These are phyloP conservation scores for Populus simonii DNA, from an alignment of 345 rosid species.

Conservation along the genomic window DNA sequence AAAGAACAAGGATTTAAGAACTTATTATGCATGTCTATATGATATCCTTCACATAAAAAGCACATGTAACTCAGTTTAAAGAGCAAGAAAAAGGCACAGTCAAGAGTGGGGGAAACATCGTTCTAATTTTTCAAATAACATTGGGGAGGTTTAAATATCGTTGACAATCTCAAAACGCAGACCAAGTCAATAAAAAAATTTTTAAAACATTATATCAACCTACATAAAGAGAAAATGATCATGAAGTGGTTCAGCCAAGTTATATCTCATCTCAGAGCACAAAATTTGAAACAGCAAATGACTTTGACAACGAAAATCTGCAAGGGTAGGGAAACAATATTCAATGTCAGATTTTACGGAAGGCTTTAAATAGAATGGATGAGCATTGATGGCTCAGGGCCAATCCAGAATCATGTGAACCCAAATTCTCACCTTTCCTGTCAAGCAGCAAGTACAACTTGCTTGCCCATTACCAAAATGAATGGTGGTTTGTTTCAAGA, in stretches of 20 bases:
- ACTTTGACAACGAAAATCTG: constrained; percentile 49
- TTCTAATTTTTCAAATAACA: background rate
- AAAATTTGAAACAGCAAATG: constrained; percentile 44
- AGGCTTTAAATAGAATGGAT: constrained; percentile 18
- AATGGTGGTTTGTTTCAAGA: background rate
- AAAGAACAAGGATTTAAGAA: too few relatives aligned
- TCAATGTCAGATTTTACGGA: constrained; percentile 35
- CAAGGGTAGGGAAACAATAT: constrained; percentile 40
- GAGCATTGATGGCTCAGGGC: constrained; percentile 18
- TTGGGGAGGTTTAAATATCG: background rate
- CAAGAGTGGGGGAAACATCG: background rate
- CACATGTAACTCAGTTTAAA: background rate
- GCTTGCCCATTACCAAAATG: background rate
- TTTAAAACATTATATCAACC: constrained; percentile 28
- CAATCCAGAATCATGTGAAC: constrained; percentile 23
- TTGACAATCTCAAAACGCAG: background rate
- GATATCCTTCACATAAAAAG: background rate
- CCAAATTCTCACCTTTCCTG: constrained; percentile 35
- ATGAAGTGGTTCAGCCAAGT: constrained; percentile 39
- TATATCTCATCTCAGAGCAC: constrained; percentile 46
- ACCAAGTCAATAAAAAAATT: constrained; percentile 1
- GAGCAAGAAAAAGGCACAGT: background rate
- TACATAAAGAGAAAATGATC: constrained; percentile 31
- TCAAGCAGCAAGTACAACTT: constrained; percentile 3
- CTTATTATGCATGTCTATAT: background rate